Conservation (phyloP, 768 basidiomycete genomes). For the Cystobasidiopsis lactophilus region DNA sequence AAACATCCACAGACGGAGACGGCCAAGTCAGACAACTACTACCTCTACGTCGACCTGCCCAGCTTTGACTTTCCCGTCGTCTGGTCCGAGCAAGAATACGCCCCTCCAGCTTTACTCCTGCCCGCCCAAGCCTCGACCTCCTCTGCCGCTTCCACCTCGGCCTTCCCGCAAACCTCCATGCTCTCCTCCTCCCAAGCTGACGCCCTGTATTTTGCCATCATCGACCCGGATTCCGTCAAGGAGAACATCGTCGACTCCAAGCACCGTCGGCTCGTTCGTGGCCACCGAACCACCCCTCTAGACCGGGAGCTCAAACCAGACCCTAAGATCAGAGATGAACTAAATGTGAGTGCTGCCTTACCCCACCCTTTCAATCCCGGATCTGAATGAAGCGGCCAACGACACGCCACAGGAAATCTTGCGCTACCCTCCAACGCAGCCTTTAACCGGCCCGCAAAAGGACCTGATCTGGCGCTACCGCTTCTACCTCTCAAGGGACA, state of each 20-base stretch:
- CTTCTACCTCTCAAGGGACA: slow-evolving; percentile 84
- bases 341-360: slow-evolving; percentile 41
- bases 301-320: slow-evolving; percentile 93
- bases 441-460: slow-evolving; percentile 72
- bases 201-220: slow-evolving; percentile 52
- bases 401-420: slow-evolving; percentile 45
- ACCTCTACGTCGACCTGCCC: slow-evolving; percentile 83
- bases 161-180: slow-evolving; percentile 28
- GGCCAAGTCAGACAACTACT: slow-evolving; percentile 78
- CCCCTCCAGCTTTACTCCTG: slow-evolving; percentile 14
- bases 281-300: slow-evolving; percentile 81
- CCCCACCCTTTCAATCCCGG: no score
- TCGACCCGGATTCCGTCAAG: slow-evolving; percentile 71
- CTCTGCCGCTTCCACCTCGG: slow-evolving; percentile 4
- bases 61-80: slow-evolving; percentile 94
- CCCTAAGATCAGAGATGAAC: slow-evolving; percentile 77
- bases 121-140: slow-evolving; percentile 18
- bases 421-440: slow-evolving; percentile 69
- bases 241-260: slow-evolving; percentile 98
- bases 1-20: slow-evolving; percentile 59
- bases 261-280: slow-evolving; percentile 75
- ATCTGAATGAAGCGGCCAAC: no score
- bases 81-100: slow-evolving; percentile 50
- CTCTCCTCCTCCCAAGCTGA: slow-evolving; percentile 49
- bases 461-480: slow-evolving; percentile 97